Base-by-base conservation (phyloP, 2,329 filamentous ascomycete genomes). In the Botrytis porri region DNA sequence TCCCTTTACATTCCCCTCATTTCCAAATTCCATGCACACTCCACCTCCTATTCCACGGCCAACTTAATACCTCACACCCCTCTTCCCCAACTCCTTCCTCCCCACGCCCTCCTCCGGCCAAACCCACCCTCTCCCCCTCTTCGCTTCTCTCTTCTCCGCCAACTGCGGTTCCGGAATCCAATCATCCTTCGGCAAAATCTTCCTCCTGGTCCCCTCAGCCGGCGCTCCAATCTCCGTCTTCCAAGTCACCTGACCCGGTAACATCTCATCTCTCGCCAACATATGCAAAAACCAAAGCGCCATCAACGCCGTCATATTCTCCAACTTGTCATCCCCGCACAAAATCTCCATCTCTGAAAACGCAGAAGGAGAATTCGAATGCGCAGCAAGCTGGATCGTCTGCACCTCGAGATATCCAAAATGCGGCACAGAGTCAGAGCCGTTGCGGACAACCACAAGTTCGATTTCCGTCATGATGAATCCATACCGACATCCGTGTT, bases 391-490 rank as follows among this genome's bases (percentile, higher is more conserved):
- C 78, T 88, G 88, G 32, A 91, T 86, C 61, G 85, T 87, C 29
- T 85, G 84, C 41, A 97, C 87, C 82, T 98, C 95, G 8, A 98
- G 85, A 82, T 91, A 93, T n/a, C 95, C 95, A 80, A 97, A 98
- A 81, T 94, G 90, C 0, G 95, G 95, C 1, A 90, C 89, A 59
- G 86, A 83, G 79, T 87, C 91, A 77, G 81, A 88, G 70, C 95
- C 94, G 77, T 92, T 93, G 79, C 95, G 93, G 1, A 97, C 94
- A 78, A 96, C 90, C 57, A 98, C 91, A 14, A 98, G 90, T 84
- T 98, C 95, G 78, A 97, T 97, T 83, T 98, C 95, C 1, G 94
- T 98, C 80, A 98, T 90, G 82, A 98, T 95, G 85, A 97, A 98
- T 71, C 95, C 95, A 82, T 98, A 98, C 74, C 95, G 91, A 81